phyloP scores from a whole-genome alignment of 169 alveolate genomes.

The Cytauxzoon felis region DNA sequence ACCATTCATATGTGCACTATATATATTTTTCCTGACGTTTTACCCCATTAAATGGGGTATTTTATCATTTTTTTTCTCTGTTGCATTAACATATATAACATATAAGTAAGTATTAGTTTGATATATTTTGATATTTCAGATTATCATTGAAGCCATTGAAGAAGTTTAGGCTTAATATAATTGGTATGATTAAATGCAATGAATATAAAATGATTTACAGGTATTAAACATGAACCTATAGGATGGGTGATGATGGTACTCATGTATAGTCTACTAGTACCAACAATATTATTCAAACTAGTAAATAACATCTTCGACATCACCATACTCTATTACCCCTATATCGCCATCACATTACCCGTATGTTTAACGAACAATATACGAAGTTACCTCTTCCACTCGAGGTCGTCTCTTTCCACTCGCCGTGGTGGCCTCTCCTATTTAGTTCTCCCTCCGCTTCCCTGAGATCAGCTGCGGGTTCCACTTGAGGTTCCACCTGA shows the following conservation, averaged over 20 bases:
- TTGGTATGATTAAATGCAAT: conserved; percentile 16
- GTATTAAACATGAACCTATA: conserved; percentile 53
- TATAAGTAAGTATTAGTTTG: conserved; percentile 16
- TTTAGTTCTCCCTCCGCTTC: too few relatives aligned
- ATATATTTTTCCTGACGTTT: conserved; percentile 22
- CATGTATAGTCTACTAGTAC: too few relatives aligned
- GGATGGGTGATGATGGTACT: conserved; percentile 69
- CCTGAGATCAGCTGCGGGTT: too few relatives aligned
- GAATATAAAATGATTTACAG: neutral
- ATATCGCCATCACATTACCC: conserved; percentile 11
- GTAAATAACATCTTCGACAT: too few relatives aligned
- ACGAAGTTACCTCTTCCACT: too few relatives aligned
- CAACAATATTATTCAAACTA: too few relatives aligned
- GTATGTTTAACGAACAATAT: conserved; percentile 3
- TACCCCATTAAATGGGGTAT: conserved; percentile 19
- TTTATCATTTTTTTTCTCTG: neutral
- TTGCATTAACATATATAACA: conserved; percentile 4
- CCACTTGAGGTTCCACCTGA: too few relatives aligned
- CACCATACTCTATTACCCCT: too few relatives aligned
- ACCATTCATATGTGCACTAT: conserved; percentile 20
- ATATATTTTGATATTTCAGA: neutral
- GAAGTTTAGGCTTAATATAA: conserved; percentile 31
- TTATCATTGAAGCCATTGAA: conserved; percentile 41
- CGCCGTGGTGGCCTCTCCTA: too few relatives aligned
- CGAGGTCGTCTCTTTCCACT: too few relatives aligned